These are phyloP conservation scores for Aspergillus awamori DNA, from an alignment of 2,329 filamentous ascomycete genomes.

Conservation along the genomic window DNA sequence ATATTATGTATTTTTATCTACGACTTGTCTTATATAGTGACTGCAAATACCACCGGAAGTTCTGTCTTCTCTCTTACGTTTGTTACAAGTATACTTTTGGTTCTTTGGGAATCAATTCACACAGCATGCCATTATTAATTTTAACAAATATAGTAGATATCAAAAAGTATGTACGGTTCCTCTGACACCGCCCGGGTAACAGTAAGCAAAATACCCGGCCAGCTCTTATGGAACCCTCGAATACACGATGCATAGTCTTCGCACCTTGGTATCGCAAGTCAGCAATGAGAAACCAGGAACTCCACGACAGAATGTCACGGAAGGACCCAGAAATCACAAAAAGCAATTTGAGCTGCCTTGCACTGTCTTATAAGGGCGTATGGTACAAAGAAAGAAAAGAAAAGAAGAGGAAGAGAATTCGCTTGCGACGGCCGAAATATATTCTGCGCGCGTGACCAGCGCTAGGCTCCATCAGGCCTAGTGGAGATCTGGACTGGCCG, in stretches of 20 bases:
- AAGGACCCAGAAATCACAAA: slow-evolving; percentile 51
- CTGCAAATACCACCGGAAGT: slow-evolving; percentile 27
- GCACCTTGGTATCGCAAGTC: slow-evolving; percentile 64
- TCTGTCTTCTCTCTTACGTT: not conserved
- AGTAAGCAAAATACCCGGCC: slow-evolving; percentile 64
- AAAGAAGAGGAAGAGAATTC: slow-evolving; percentile 28
- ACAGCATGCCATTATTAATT: slow-evolving; percentile 15
- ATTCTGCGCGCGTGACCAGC: slow-evolving; percentile 6
- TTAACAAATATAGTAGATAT: slow-evolving; percentile 19
- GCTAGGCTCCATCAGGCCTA: slow-evolving; percentile 32
- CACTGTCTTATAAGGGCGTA: slow-evolving; percentile 85
- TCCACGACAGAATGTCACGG: slow-evolving; percentile 70
- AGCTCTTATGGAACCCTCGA: slow-evolving; percentile 70
- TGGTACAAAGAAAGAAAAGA: slow-evolving; percentile 52
- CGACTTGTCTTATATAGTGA: slow-evolving; percentile 28
- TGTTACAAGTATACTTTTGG: no score
- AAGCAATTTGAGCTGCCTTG: slow-evolving; percentile 64
- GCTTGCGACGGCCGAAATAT: slow-evolving; percentile 24
- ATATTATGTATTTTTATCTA: slow-evolving; percentile 41
- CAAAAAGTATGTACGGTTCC: slow-evolving; percentile 65
- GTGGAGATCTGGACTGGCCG: slow-evolving; percentile 2
- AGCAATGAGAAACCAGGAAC: slow-evolving; percentile 63
- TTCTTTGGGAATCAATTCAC: not conserved
- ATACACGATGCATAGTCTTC: slow-evolving; percentile 54
- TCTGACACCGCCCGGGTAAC: slow-evolving; percentile 85